Conservation (phyloP, 2,329 filamentous ascomycete genomes). For the Aspergillus pseudoglaucus region DNA sequence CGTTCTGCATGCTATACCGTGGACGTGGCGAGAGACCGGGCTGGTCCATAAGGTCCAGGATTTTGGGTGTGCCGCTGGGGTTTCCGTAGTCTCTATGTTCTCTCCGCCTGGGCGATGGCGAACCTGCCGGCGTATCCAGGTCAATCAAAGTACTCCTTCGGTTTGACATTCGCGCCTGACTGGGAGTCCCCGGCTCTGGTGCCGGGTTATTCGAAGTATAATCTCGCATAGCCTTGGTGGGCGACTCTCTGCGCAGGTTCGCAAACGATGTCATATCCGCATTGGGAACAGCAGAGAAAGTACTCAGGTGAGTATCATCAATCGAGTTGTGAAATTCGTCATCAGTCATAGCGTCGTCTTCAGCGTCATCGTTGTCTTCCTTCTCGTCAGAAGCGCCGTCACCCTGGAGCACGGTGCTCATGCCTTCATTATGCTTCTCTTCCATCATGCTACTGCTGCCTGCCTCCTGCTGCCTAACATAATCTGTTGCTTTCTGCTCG, state of each 20-base stretch:
- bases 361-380: constrained; percentile 14
- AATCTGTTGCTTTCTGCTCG: constrained; percentile 11
- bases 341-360: constrained; percentile 22
- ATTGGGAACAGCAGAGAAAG: constrained; percentile 76
- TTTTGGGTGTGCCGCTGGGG: constrained; percentile 61
- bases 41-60: constrained; percentile 86
- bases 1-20: constrained; percentile 36
- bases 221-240: constrained; percentile 44
- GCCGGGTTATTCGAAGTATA: constrained; percentile 28
- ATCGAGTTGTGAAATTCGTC: constrained; percentile 29
- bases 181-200: constrained; percentile 38
- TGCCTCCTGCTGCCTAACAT: constrained; percentile 16
- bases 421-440: constrained; percentile 34
- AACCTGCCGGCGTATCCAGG: constrained; percentile 26
- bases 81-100: constrained; percentile 37
- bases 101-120: constrained; percentile 46
- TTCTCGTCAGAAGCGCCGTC: constrained; percentile 16
- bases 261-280: constrained; percentile 75
- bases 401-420: constrained; percentile 36
- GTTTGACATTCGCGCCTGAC: constrained; percentile 38
- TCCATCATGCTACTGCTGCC: constrained; percentile 28
- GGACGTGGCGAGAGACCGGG: constrained; percentile 51
- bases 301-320: constrained; percentile 59
- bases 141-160: constrained; percentile 26
- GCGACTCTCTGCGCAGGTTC: constrained; percentile 58